phyloP scores from a whole-genome alignment of 31 red algal genomes.

The Odonthalia washingtoniensis region DNA sequence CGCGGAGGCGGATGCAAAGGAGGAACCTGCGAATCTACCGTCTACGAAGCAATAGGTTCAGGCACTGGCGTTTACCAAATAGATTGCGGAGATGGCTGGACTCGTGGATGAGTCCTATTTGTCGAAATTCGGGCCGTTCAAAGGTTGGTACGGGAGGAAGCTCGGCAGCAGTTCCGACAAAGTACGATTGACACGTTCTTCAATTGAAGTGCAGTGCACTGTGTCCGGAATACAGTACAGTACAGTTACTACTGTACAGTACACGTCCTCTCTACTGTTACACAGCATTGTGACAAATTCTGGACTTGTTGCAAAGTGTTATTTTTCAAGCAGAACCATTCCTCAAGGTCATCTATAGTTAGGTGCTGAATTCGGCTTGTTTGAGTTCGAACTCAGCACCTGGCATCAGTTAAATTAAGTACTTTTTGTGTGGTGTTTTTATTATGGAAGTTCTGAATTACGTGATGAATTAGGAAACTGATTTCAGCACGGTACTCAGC shows the following conservation, averaged over 20 bases:
- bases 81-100: too few species aligned
- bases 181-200: background rate
- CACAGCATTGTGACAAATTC: background rate
- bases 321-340: background rate
- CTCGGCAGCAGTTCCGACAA: background rate
- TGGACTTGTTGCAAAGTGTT: background rate
- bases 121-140: background rate
- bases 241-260: too few species aligned
- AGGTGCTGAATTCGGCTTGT: too few species aligned
- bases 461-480: too few species aligned
- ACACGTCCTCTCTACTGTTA: too few species aligned
- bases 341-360: background rate
- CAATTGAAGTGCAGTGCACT: background rate
- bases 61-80: background rate
- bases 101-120: background rate
- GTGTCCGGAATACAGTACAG: background rate
- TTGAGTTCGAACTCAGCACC: too few species aligned
- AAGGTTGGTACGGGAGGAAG: background rate
- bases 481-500: too few species aligned
- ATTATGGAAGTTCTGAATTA: too few species aligned
- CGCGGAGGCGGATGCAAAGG: background rate
- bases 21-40: background rate
- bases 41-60: background rate
- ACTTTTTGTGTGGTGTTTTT: too few species aligned
- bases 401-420: too few species aligned